Base-by-base conservation (phyloP, 768 basidiomycete genomes). In the Auricularia auricula-judae region DNA sequence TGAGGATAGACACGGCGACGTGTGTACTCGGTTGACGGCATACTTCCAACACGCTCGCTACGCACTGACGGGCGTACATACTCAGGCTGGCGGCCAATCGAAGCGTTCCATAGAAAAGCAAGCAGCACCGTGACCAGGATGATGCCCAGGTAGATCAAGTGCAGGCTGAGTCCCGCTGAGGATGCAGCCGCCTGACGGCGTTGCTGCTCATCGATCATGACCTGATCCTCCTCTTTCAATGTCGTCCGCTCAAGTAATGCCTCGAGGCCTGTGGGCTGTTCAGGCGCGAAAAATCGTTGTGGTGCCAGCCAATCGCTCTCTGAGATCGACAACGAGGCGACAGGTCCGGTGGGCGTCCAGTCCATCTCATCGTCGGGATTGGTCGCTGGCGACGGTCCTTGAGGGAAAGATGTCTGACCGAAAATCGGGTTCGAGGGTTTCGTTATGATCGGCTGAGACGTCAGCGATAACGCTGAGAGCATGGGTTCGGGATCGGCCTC, bases 191-290 rank as follows among this genome's bases (percentile, higher is more conserved):
- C 29, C 29, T 29, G 29, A 14, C 39, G 39, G 39, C 39, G 7
- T 42, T 42, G 39, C 39, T 42, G 39, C 39, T 42, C 39, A 8
- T 42, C 39, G 39, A 14, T 2, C 39, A 4, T 42, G 12, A 42
- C 39, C 39, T 42, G 39, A 14, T 42, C 39, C 39, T 63, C 29
- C 56, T 64, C 51, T 11, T 35, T 3, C 33, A 63, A 33, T 60
- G 43, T n/a, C 16, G 43, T 23, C 44, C 39, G 39, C 39, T 66
- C 84, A 66, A 91, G 86, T 16, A 91, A 74, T 43, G 79, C 78
- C 72, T 91, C 89, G 7, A 91, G 78, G 14, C 89, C 89, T 0
- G 89, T 91, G 0, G 88, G 87, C 66, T 84, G 81, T 71, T 90
- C 88, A 0, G 88, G 89, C 16, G 87, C 82, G 68, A 90, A 91